Conservation (phyloP, 768 basidiomycete genomes). For the Boletus eberwhitei region DNA sequence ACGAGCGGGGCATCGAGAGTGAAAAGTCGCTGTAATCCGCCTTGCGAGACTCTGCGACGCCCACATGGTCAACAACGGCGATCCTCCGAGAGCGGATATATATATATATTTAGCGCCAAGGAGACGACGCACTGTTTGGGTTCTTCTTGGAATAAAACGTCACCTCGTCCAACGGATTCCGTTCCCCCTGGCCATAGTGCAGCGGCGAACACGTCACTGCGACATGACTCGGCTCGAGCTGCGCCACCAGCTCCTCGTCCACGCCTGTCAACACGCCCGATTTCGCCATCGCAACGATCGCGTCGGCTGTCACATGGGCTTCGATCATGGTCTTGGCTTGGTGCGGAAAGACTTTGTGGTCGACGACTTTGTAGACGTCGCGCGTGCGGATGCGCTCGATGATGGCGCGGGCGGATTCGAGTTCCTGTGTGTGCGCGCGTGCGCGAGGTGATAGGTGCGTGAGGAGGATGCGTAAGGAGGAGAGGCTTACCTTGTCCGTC, state of each 20-base stretch:
- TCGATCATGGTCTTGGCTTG: conserved; percentile 27
- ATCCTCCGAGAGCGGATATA: background rate
- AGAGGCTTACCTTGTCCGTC: conserved; percentile 26
- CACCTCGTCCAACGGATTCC: conserved; percentile 65
- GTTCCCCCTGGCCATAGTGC: conserved; percentile 74
- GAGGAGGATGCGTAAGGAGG: no score
- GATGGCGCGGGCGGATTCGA: conserved; percentile 55
- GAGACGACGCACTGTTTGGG: conserved; percentile 45
- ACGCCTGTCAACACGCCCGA: conserved; percentile 24
- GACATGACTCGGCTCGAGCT: conserved; percentile 47
- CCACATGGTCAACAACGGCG: background rate
- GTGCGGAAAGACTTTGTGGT: conserved; percentile 52
- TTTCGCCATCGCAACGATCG: conserved; percentile 44
- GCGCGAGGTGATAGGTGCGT: no score
- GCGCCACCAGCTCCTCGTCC: conserved; percentile 28
- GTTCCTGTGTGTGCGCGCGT: conserved; percentile 41
- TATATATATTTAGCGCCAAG: background rate
- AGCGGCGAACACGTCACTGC: conserved; percentile 62
- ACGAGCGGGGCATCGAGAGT: conserved; percentile 57
- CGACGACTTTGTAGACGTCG: conserved; percentile 68
- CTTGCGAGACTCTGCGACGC: conserved; percentile 37
- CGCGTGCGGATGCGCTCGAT: conserved; percentile 59
- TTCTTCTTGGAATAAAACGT: conserved; percentile 72
- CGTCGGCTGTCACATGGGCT: conserved; percentile 34
- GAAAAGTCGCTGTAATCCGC: conserved; percentile 61